A percentile compares a stretch with the other conserved stretches of the same genome.
phyloP scores from a whole-genome alignment of 2,329 filamentous ascomycete genomes.

The Aspergillus uvarum region DNA sequence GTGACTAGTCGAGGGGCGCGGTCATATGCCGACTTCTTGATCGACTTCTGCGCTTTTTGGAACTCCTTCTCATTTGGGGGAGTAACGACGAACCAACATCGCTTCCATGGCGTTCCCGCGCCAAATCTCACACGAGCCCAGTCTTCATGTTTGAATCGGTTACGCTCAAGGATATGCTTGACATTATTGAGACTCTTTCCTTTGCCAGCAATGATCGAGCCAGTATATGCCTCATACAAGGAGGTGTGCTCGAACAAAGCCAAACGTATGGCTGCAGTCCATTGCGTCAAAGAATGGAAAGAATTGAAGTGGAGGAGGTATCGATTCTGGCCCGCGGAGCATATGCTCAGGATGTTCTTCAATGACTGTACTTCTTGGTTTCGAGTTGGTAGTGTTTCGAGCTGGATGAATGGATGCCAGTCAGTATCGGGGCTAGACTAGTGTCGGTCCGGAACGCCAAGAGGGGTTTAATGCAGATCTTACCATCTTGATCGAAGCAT shows the following conservation, averaged over 20 bases:
- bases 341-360: slow-evolving; percentile 93
- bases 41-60: slow-evolving; percentile 75
- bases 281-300: slow-evolving; percentile 86
- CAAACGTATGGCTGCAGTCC: slow-evolving; percentile 91
- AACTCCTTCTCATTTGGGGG: slow-evolving; percentile 93
- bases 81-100: slow-evolving; percentile 93
- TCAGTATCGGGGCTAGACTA: slow-evolving; percentile 3
- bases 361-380: slow-evolving; percentile 74
- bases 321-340: slow-evolving; percentile 90
- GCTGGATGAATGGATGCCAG: slow-evolving; percentile 54
- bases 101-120: slow-evolving; percentile 90
- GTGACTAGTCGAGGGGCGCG: slow-evolving; percentile 69
- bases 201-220: slow-evolving; percentile 91
- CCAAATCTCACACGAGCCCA: slow-evolving; percentile 96
- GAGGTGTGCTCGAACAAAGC: slow-evolving; percentile 93
- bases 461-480: slow-evolving; percentile 16
- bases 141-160: slow-evolving; percentile 75
- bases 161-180: slow-evolving; percentile 79
- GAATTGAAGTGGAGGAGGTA: slow-evolving; percentile 97
- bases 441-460: neutral
- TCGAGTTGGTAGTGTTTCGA: slow-evolving; percentile 84
- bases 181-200: slow-evolving; percentile 89
- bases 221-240: slow-evolving; percentile 94
- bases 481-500: slow-evolving; percentile 98
- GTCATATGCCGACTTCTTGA: slow-evolving; percentile 79